Base-by-base conservation (phyloP, 805 yeast species). In the Yarrowia alimentaria region DNA sequence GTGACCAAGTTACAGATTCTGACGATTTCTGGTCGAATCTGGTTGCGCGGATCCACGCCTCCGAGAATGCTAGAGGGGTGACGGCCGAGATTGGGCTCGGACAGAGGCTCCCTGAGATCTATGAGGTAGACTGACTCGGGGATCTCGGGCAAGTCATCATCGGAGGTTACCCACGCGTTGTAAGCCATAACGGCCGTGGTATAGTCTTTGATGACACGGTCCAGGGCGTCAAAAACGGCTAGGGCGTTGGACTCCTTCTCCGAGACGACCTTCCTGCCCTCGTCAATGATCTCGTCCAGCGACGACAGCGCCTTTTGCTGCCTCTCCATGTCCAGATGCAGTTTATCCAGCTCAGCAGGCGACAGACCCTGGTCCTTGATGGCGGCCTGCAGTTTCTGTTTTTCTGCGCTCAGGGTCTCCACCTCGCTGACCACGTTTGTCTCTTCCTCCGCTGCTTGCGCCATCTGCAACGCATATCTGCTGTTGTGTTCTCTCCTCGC, bases 401-500 rank as follows among this genome's bases (percentile, higher is more conserved):
- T 65, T 32, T 64, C 69, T 8, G 59, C 60, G 32, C 73, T 74
- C 9, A 76, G 59, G 2, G 66, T 64, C 10, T 59, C 60, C 17
- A 79, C 66, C 48, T 77, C 77, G 22, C 19, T 19, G 10, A 25
- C 28, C 10, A 40, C 47, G 17, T 40, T 40, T 24, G 5, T 28
- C 19, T 40, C 74, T 59, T 85, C 93, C 6, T 63, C 64, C 24
- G 72, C 69, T 53, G 85, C 75, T 56, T 78, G 78, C n/a, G 72
- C 69, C 42, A 87, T 62, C 34, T 79, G 76, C 13, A 65, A 57
- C 2, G 75, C 71, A 93, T 95, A 85, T 61, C 79, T 81, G 11
- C 63, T 57, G 57, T 80, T 82, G 54, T 86, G 72, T n/a, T 70
- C 69, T 57, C 80, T 77, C 78, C 85, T 81, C 6, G 78, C 72